phyloP scores from a whole-genome alignment of 306 rosid species.

The Comarum palustre region DNA sequence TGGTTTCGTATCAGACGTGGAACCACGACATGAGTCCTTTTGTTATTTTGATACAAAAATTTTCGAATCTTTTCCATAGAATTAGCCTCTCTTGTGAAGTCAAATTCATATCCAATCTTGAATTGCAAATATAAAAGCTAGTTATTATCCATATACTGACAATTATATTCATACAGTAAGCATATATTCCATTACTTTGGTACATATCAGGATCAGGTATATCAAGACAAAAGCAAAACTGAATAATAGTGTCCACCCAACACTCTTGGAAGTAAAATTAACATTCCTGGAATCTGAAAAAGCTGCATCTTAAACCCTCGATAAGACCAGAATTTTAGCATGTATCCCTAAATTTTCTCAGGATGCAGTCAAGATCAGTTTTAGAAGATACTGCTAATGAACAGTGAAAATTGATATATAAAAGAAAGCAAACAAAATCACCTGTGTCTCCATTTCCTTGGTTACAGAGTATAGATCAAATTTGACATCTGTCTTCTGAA shows the following conservation, averaged over 20 bases:
- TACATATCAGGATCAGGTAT: conserved; percentile 9
- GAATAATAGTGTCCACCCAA: not conserved
- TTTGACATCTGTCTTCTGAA: conserved; percentile 91
- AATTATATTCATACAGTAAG: conserved; percentile 17
- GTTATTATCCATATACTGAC: conserved; percentile 34
- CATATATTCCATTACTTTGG: not conserved
- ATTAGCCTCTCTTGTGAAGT: conserved; percentile 79
- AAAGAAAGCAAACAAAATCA: conserved; percentile 24
- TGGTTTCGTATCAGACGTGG: conserved; percentile 59
- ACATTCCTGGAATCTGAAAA: not conserved
- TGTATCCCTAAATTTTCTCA: not conserved
- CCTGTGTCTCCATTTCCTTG: conserved; percentile 97
- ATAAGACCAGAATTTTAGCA: not conserved
- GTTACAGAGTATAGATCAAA: conserved; percentile 89
- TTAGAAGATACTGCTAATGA: not conserved
- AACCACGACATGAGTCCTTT: conserved; percentile 72
- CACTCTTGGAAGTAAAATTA: no score
- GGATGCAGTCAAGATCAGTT: not conserved
- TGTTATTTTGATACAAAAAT: conserved; percentile 65
- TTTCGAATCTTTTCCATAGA: conserved; percentile 72
- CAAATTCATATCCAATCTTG: conserved; percentile 93
- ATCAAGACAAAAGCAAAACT: not conserved
- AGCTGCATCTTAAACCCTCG: not conserved
- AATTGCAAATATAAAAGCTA: conserved; percentile 30
- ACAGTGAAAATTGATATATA: conserved; percentile 14